Conservation (phyloP, 2,329 filamentous ascomycete species). For the Escovopsis sp. region DNA sequence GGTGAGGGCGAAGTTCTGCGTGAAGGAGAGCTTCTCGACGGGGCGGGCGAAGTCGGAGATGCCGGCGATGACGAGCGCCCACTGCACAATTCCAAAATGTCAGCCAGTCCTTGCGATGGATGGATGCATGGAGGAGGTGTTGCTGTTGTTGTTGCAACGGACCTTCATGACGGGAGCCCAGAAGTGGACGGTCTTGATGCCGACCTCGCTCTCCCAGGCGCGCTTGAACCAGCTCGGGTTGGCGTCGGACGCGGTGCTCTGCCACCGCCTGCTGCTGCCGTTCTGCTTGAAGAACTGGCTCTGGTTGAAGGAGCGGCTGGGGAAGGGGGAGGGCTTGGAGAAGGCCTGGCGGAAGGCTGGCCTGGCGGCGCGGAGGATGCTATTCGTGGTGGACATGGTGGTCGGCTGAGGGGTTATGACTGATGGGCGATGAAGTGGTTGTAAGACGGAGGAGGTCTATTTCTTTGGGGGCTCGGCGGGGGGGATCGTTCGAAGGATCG, state of each 20-base stretch:
- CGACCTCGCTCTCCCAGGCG: constrained; percentile 71
- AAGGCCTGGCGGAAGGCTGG: constrained; percentile 41
- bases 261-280: constrained; percentile 44
- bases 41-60: constrained; percentile 85
- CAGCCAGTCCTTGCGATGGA: no score
- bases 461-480: no score
- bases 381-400: constrained; percentile 25
- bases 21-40: constrained; percentile 81
- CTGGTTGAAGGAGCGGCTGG: constrained; percentile 16
- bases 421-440: not conserved
- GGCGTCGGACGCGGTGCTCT: constrained; percentile 47
- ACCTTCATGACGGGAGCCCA: constrained; percentile 92
- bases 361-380: constrained; percentile 39
- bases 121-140: not conserved
- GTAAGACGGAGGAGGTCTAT: not conserved
- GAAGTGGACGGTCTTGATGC: constrained; percentile 92
- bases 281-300: constrained; percentile 33
- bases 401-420: no score
- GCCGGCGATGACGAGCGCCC: constrained; percentile 84
- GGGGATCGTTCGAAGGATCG: not conserved
- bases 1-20: constrained; percentile 81
- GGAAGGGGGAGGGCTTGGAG: constrained; percentile 25
- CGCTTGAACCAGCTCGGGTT: constrained; percentile 51
- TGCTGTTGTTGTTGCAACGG: constrained; percentile 8
- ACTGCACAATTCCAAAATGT: constrained; percentile 43